A percentile compares a stretch with the other conserved stretches of the same genome.
Evolutionary conservation across 2,329 filamentous ascomycete species (phyloP).

Genomic region (Pestalotiopsis fici): DNA sequence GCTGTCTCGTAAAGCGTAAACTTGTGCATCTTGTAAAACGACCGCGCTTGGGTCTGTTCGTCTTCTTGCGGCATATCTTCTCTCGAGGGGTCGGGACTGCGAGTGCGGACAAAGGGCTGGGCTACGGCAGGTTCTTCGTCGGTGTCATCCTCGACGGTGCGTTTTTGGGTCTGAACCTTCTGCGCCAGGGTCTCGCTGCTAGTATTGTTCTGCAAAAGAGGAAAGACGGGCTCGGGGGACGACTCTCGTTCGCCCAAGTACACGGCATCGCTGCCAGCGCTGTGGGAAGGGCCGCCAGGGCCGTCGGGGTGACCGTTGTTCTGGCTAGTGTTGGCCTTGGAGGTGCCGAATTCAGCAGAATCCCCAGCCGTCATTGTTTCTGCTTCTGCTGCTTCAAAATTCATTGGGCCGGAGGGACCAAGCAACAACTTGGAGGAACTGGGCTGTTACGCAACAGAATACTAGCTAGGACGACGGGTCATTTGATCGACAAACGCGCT

Average conservation of each 20-base stretch:
- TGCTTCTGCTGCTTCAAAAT: neutral
- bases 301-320: neutral
- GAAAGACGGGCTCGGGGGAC: constrained; percentile 32
- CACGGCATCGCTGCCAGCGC: neutral
- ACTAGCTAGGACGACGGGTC: neutral
- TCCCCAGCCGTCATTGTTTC: neutral
- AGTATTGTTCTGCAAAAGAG: constrained; percentile 42
- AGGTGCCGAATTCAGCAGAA: neutral
- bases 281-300: neutral
- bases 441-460: constrained; percentile 3
- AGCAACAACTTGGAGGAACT: neutral
- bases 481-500: neutral
- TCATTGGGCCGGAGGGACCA: neutral
- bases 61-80: constrained; percentile 19
- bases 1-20: constrained; percentile 98
- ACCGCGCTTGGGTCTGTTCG: constrained; percentile 29
- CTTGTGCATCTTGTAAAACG: constrained; percentile 79
- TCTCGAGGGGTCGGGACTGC: constrained; percentile 46
- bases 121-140: constrained; percentile 61
- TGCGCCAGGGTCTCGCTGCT: constrained; percentile 35
- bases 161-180: constrained; percentile 26
- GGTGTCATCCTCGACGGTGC: constrained; percentile 47
- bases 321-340: neutral
- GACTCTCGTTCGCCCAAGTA: neutral
- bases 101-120: constrained; percentile 57